Percentiles rank a stretch among this genome's conserved stretches.
Conservation (phyloP, 768 basidiomycete genomes). For the Tylopilus vinaceipallidus region DNA sequence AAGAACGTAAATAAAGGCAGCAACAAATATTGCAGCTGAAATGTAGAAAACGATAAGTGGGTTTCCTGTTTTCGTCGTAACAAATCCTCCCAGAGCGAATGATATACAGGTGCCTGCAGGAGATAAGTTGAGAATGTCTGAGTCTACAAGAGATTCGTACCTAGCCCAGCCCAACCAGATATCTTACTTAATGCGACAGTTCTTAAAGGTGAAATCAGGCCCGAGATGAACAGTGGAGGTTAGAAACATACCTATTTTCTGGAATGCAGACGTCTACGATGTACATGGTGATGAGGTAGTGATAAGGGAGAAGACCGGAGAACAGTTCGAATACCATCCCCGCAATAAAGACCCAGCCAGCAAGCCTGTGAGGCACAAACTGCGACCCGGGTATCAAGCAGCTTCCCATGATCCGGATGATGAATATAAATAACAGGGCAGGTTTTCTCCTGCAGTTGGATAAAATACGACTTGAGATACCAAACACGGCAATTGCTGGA, state of each 20-base stretch:
- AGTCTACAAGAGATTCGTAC: slow-evolving; percentile 6
- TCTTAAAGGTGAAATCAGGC: slow-evolving; percentile 17
- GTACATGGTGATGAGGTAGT: slow-evolving; percentile 28
- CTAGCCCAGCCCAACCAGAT: slow-evolving; percentile 30
- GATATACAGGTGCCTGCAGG: slow-evolving; percentile 25
- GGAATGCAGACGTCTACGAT: slow-evolving; percentile 26
- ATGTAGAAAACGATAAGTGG: slow-evolving; percentile 23
- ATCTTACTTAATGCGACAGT: slow-evolving; percentile 26
- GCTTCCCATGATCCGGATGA: slow-evolving; percentile 4
- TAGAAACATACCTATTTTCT: slow-evolving; percentile 22
- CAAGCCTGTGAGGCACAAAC: slow-evolving; percentile 11
- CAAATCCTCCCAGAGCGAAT: slow-evolving; percentile 28
- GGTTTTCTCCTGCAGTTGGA: slow-evolving; percentile 29
- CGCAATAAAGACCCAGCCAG: slow-evolving; percentile 15
- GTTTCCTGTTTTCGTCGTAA: slow-evolving; percentile 28
- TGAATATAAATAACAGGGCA: slow-evolving; percentile 12
- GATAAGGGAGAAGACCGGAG: slow-evolving; percentile 4
- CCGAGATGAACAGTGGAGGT: background rate
- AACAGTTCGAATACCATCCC: slow-evolving; percentile 19
- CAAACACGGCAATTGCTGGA: slow-evolving; percentile 26
- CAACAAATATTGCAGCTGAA: slow-evolving; percentile 11
- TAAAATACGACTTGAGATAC: slow-evolving; percentile 22
- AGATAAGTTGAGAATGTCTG: background rate
- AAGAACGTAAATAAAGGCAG: slow-evolving; percentile 21
- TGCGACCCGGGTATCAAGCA: slow-evolving; percentile 19